Percentiles rank a stretch among this genome's conserved stretches.
These are phyloP conservation scores for Mucor indicus DNA, from an alignment of 371 early-diverging fungal genomes.

Conservation along the genomic window DNA sequence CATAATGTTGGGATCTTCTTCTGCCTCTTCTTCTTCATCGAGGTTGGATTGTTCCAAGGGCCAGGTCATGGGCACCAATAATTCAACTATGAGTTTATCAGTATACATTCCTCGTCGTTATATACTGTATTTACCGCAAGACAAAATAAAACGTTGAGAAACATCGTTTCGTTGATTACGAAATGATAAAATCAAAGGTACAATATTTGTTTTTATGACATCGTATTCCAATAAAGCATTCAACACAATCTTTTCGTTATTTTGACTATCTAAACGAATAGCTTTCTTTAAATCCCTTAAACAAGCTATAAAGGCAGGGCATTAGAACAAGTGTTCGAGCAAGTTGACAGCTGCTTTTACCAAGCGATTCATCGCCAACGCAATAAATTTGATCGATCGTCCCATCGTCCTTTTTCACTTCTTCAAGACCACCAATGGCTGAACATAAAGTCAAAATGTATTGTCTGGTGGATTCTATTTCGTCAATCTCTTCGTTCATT, in stretches of 20 bases:
- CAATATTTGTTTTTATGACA: conserved; percentile 69
- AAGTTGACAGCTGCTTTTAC: conserved; percentile 28
- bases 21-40: conserved; percentile 41
- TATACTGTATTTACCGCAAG: conserved; percentile 50
- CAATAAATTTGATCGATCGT: conserved; percentile 55
- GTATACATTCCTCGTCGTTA: too few relatives aligned
- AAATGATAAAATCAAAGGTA: conserved; percentile 71
- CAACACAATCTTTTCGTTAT: conserved; percentile 59
- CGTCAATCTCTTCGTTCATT: conserved; percentile 1
- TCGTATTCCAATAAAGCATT: conserved; percentile 71
- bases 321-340: background rate
- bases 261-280: conserved; percentile 69
- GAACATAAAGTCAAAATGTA: conserved; percentile 67
- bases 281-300: conserved; percentile 56
- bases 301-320: conserved; percentile 12
- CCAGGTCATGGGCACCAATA: conserved; percentile 80
- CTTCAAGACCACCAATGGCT: conserved; percentile 80
- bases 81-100: conserved; percentile 59
- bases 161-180: conserved; percentile 38
- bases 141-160: conserved; percentile 51
- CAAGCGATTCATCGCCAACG: conserved; percentile 78
- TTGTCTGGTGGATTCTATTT: background rate
- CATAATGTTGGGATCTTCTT: conserved; percentile 51
- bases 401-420: conserved; percentile 34
- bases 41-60: conserved; percentile 29